These are phyloP conservation scores for Penicillium crustosum DNA, from an alignment of 2,329 filamentous ascomycete genomes.

Conservation along the genomic window DNA sequence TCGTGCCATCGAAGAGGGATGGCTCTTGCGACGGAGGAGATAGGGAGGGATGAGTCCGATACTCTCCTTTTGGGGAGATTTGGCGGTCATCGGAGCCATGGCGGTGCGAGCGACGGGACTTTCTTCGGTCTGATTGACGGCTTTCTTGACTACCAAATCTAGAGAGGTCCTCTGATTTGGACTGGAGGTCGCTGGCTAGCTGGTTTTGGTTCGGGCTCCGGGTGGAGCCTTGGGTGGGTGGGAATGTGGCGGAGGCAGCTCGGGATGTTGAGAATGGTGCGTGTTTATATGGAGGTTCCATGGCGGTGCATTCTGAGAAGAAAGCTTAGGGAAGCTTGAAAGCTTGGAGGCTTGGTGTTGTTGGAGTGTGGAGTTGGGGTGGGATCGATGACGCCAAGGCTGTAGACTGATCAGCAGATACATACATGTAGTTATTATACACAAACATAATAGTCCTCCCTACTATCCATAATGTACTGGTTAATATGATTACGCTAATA, in stretches of 20 bases:
- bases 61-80: constrained; percentile 4
- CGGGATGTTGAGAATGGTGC: constrained; percentile 18
- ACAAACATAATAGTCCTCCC: neutral
- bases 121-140: neutral
- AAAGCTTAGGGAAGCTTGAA: neutral
- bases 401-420: neutral
- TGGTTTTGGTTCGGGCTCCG: neutral
- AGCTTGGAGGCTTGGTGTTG: neutral
- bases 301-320: constrained; percentile 10
- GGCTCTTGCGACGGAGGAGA: constrained; percentile 12
- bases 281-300: constrained; percentile 18
- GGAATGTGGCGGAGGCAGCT: constrained; percentile 22
- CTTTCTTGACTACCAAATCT: neutral
- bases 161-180: neutral
- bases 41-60: constrained; percentile 2
- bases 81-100: neutral
- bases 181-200: neutral
- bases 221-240: constrained; percentile 4
- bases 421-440: too few species aligned
- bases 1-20: constrained; percentile 13
- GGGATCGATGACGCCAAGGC: constrained; percentile 10
- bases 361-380: constrained; percentile 6
- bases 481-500: neutral
- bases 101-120: neutral
- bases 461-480: neutral